A percentile compares a stretch with the other conserved stretches of the same genome.
Evolutionary conservation across 2,329 filamentous ascomycete genomes (phyloP).

Genomic region (Calonectria fujianensis): DNA sequence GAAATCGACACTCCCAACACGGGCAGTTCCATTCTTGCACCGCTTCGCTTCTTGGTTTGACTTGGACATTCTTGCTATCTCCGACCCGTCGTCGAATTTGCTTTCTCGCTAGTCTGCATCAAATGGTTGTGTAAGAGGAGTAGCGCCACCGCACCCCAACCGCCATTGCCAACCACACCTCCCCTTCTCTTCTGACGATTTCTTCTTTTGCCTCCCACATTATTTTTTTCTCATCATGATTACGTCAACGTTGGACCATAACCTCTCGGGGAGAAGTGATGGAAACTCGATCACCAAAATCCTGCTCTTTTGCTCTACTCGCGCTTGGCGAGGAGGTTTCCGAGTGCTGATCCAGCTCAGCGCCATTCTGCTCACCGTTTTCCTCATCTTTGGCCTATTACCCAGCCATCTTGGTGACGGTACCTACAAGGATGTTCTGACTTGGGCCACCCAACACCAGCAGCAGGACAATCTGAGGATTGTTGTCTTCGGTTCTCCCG

Average conservation of each 20-base stretch:
- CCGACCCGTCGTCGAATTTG: neutral
- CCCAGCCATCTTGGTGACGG: conserved; percentile 50
- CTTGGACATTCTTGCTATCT: neutral
- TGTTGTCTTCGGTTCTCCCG: conserved; percentile 70
- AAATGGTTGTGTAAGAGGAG: conserved; percentile 28
- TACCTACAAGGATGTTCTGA: conserved; percentile 52
- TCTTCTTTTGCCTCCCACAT: neutral
- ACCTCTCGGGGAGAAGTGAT: conserved; percentile 42
- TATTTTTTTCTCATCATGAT: conserved; percentile 45
- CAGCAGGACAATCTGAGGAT: conserved; percentile 64
- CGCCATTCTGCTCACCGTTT: conserved; percentile 52
- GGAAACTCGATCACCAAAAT: conserved; percentile 54
- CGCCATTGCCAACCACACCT: conserved; percentile 6
- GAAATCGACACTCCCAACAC: neutral
- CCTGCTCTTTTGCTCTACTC: conserved; percentile 64
- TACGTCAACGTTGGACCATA: conserved; percentile 50
- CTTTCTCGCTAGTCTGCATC: neutral
- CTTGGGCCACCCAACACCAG: conserved; percentile 48
- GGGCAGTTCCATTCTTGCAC: neutral
- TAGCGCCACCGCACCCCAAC: neutral
- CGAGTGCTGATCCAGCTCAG: conserved; percentile 56
- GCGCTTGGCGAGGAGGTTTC: conserved; percentile 62
- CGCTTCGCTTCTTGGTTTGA: neutral
- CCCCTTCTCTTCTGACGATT: neutral
- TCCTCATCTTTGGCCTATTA: conserved; percentile 55